phyloP scores from a whole-genome alignment of 495 filamentous ascomycete species.

The Neurospora sp. region DNA sequence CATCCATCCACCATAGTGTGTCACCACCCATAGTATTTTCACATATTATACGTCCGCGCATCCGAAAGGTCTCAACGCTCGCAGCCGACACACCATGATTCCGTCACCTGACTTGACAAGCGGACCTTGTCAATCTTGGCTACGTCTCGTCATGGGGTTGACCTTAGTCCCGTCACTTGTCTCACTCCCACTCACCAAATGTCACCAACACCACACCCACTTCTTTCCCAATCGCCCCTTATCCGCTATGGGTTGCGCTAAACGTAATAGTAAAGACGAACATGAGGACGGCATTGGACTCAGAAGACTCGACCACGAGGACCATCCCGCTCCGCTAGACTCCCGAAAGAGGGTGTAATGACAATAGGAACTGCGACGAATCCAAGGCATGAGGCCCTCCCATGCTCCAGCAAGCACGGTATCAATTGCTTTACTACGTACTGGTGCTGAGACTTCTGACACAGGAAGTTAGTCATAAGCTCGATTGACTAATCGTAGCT shows the following conservation, averaged over 20 bases:
- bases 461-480: background rate
- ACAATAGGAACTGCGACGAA: background rate
- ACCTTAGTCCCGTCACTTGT: slow-evolving; percentile 2
- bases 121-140: background rate
- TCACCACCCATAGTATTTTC: background rate
- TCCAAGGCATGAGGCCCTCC: background rate
- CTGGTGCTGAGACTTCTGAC: background rate
- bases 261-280: background rate
- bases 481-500: background rate
- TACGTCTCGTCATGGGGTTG: slow-evolving; percentile 2
- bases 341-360: background rate
- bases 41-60: background rate
- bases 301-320: background rate
- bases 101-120: slow-evolving; percentile 2
- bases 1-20: background rate
- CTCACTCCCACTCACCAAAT: slow-evolving; percentile 1
- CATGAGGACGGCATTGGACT: background rate
- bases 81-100: background rate
- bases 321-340: background rate
- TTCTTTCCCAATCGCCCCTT: background rate
- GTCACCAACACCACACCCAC: background rate
- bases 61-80: background rate
- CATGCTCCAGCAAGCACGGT: background rate
- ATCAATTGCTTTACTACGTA: background rate
- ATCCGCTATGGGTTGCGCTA: background rate